Base-by-base conservation (phyloP, 768 basidiomycete genomes). In the Agrocybe pediades region DNA sequence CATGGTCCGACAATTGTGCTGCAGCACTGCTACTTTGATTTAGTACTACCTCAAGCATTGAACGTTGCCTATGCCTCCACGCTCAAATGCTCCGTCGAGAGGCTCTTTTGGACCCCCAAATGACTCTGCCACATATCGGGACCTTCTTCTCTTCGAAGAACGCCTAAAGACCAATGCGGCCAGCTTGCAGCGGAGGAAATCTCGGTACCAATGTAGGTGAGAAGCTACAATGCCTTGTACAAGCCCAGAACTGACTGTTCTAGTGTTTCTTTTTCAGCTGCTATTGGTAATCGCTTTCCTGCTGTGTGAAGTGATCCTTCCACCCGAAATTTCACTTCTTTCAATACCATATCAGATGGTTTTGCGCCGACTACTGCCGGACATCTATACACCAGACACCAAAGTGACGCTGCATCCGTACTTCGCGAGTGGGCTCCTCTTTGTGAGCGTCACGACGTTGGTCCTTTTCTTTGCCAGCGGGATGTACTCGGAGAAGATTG, bases 391-490 rank as follows among this genome's bases (percentile, higher is more conserved):
- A 13, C 67, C 58, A 41, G 75, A 73, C 17, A 67, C 65, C 7
- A 63, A 78, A 36, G 75, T 83, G 11, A 69, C 71, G 16, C 71
- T 87, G 2, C 87, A 88, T 59, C 85, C 87, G 8, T 95, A 94
- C 67, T 73, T 94, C 59, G 77, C 87, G 19, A 87, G 84, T 29
- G 92, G 90, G 1, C 71, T 94, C 30, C 75, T 97, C 9, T 90
- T 96, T 55, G 92, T 98, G 24, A 84, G 88, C 17, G 85, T 93
- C 49, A 95, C 93, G 13, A 95, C 95, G 2, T 84, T 98, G 7
- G 82, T 90, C 26, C 81, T 99, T 33, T 97, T 98, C 79, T 98
- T 97, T 68, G 93, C 94, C 8, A 95, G 91, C 62, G 96, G 96
- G 16, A 90, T 95, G 84, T 99, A 98, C 64, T 78, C 88, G 3